Conservation (phyloP, 805 yeast species). For the Blastobotrys terrestris region DNA sequence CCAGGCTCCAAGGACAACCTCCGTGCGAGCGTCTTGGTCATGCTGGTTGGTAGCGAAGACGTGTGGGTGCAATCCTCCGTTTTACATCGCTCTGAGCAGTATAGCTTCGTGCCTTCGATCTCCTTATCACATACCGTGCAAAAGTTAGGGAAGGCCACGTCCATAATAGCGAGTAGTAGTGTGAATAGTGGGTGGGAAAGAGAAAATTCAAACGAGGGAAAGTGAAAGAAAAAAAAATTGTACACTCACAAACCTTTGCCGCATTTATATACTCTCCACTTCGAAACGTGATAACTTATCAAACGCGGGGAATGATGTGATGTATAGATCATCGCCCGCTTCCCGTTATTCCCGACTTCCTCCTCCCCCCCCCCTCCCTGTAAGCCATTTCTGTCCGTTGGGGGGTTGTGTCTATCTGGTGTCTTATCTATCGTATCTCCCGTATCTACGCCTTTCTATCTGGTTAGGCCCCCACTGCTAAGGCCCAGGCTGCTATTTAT, state of each 20-base stretch:
- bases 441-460: too few relatives aligned
- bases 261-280: not conserved
- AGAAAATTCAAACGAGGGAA: not conserved
- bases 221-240: not conserved
- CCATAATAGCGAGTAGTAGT: not conserved
- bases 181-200: not conserved
- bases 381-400: too few relatives aligned
- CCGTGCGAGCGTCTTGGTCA: constrained; percentile 2
- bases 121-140: constrained; percentile 34
- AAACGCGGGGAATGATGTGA: not conserved
- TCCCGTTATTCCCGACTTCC: not conserved
- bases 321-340: not conserved
- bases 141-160: constrained; percentile 24
- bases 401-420: too few relatives aligned
- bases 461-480: too few relatives aligned
- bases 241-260: too few relatives aligned
- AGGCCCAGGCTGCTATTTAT: too few relatives aligned
- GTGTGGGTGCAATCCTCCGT: constrained; percentile 17
- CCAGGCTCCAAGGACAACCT: not conserved
- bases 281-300: not conserved
- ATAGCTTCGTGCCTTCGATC: constrained; percentile 22
- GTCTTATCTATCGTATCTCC: too few relatives aligned
- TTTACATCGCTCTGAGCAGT: constrained; percentile 32
- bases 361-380: not conserved
- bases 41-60: not conserved